Conservation (phyloP, 345 rosid species). For the Arabis alpina region DNA sequence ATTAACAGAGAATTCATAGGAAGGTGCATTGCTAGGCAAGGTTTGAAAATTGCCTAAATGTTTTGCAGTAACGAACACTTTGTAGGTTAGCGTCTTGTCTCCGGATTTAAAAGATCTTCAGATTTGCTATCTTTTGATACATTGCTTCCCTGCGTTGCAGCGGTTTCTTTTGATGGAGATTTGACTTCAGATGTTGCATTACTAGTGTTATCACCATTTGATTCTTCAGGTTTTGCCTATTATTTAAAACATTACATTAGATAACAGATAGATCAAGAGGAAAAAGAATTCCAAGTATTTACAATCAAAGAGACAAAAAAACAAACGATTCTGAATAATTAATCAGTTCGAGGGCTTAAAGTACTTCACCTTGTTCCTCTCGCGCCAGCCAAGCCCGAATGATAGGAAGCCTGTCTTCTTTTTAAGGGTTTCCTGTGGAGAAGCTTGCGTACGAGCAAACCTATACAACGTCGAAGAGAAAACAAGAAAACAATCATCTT, state of each 20-base stretch:
- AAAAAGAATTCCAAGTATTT: background rate
- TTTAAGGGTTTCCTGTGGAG: slow-evolving; percentile 53
- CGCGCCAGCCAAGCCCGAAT: slow-evolving; percentile 83
- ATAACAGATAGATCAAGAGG: slow-evolving; percentile 9
- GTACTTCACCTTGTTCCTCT: slow-evolving; percentile 72
- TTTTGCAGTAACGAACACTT: slow-evolving; percentile 7
- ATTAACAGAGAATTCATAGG: slow-evolving; percentile 11
- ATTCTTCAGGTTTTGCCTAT: slow-evolving; percentile 52
- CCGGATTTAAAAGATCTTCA: slow-evolving; percentile 34
- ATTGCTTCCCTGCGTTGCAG: slow-evolving; percentile 11
- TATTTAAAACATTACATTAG: slow-evolving; percentile 12
- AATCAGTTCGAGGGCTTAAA: background rate
- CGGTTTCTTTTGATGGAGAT: slow-evolving; percentile 34
- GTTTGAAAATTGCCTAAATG: slow-evolving; percentile 29
- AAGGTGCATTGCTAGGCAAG: slow-evolving; percentile 19
- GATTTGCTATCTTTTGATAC: slow-evolving; percentile 34
- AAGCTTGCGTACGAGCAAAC: slow-evolving; percentile 43
- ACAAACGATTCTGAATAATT: background rate
- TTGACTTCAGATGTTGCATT: slow-evolving; percentile 35
- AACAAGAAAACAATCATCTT: slow-evolving; percentile 9
- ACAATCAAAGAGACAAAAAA: background rate
- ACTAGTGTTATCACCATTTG: slow-evolving; percentile 36
- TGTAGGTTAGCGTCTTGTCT: slow-evolving; percentile 29
- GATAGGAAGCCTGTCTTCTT: slow-evolving; percentile 55
- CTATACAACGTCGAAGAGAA: slow-evolving; percentile 41